A percentile compares a stretch with the other conserved stretches of the same genome.
Evolutionary conservation across 75 land plant genomes (phyloP).

Genomic region (Pinus albicaulis): DNA sequence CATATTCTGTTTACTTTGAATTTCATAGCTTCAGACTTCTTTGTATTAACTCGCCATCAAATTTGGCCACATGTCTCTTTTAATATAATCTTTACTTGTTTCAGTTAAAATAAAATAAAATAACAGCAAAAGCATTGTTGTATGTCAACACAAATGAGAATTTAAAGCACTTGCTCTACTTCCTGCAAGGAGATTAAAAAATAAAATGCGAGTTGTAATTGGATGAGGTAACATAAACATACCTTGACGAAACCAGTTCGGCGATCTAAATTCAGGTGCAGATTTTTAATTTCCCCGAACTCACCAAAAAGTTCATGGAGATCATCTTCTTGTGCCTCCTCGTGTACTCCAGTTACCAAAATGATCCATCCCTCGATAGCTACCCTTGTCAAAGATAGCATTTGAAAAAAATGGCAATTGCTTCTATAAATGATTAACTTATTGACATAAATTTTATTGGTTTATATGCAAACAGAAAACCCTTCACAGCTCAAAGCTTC

Average conservation of each 20-base stretch:
- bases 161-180: background rate
- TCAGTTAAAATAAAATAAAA: too few species aligned
- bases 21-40: too few species aligned
- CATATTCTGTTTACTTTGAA: too few species aligned
- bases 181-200: background rate
- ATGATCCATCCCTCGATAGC: conserved; percentile 99
- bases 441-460: too few species aligned
- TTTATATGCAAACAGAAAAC: too few species aligned
- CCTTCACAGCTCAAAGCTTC: too few species aligned
- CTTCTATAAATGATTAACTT: too few species aligned
- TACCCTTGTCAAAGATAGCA: conserved; percentile 5
- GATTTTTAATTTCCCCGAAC: conserved; percentile 85
- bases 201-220: background rate
- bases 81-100: too few species aligned
- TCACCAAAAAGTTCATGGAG: conserved; percentile 87
- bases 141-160: background rate
- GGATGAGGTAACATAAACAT: background rate
- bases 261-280: conserved; percentile 95
- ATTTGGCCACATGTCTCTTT: too few species aligned
- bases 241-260: conserved; percentile 99
- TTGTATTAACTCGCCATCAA: too few species aligned
- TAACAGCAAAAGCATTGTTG: too few species aligned
- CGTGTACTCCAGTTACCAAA: conserved; percentile 95
- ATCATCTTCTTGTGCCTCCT: conserved; percentile 98
- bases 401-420: too few species aligned